Conservation (phyloP, 2,329 filamentous ascomycete species). For the Aspergillus ochraceus region DNA sequence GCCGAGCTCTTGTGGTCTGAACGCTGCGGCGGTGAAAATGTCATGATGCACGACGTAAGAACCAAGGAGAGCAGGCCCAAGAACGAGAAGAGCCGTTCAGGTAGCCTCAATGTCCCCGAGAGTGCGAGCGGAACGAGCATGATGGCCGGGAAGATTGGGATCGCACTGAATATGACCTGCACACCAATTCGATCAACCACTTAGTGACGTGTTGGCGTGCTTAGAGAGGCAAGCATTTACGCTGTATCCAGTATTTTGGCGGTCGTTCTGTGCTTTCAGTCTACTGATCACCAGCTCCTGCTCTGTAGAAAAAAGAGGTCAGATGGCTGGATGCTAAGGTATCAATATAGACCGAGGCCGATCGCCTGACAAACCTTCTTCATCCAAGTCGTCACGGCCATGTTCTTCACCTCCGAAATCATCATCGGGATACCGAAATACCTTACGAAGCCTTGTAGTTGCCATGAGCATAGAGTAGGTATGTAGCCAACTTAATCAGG, state of each 20-base stretch:
- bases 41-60: constrained; percentile 41
- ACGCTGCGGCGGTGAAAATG: constrained; percentile 26
- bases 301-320: constrained; percentile 25
- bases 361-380: constrained; percentile 59
- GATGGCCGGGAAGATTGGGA: constrained; percentile 34
- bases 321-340: background rate
- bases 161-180: constrained; percentile 35
- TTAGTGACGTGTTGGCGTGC: background rate
- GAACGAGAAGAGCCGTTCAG: constrained; percentile 29
- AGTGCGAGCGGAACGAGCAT: constrained; percentile 36
- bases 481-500: background rate
- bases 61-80: constrained; percentile 37
- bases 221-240: constrained; percentile 25
- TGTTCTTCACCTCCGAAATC: constrained; percentile 57
- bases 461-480: constrained; percentile 39
- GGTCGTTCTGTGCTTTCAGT: constrained; percentile 38
- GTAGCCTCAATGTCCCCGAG: constrained; percentile 16
- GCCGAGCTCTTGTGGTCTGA: constrained; percentile 32
- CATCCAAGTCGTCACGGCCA: constrained; percentile 67
- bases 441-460: constrained; percentile 68
- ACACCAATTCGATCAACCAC: constrained; percentile 4
- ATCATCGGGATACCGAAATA: constrained; percentile 69
- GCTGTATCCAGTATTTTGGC: constrained; percentile 41
- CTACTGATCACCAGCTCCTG: constrained; percentile 43
- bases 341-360: background rate